Evolutionary conservation across 2,329 filamentous ascomycete species (phyloP), one percentile per base, ranked within the genome.

Genomic region (Penicillium decumbens): DNA sequence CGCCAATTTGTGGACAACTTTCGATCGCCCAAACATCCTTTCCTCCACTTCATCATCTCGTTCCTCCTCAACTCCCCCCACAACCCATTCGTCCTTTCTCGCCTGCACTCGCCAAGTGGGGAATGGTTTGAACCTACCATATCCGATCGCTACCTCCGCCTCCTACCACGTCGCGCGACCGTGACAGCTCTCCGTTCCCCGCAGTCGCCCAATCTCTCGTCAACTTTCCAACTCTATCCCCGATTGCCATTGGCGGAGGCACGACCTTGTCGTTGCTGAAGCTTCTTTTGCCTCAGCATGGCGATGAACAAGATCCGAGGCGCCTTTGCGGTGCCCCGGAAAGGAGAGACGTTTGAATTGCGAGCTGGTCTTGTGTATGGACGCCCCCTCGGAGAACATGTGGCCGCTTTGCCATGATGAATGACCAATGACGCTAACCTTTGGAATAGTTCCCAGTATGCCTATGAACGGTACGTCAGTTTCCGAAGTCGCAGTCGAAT

Each of bases 331-430:
- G 85, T 85, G 70, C 93, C 93, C 63, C 84, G 87, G 67, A 98
- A 98, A 78, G 93, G 93, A 71, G 93, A 98, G 77, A 98, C 93
- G 13, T 97, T 95, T 70, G 93, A 98, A 79, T 77, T 98, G 74
- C 87, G 93, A 71, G 89, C 92, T 57, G 93, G 93, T 33, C 78
- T 98, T 70, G 93, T 85, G 75, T 82, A 80, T 57, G 73, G 45
- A 73, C 44, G 50, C 51, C 54, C 65, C 50, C 44, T 46, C 43
- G 32, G 41, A 52, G 40, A 45, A 53, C 42, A 51, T 41, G 47
- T 56, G 49, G 51, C 32, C 48, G 38, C 42, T 30, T 47, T 28
- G 35, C 41, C 46, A 44, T 33, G 28, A 45, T 10, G 29, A 47
- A 51, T 39, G n/a, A 41, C 12, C 35, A 56, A 63, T 69, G 51